A percentile compares a stretch with the other conserved stretches of the same genome.
These are phyloP conservation scores for Infundibulicybe gibba DNA, from an alignment of 768 basidiomycete species.

Conservation along the genomic window DNA sequence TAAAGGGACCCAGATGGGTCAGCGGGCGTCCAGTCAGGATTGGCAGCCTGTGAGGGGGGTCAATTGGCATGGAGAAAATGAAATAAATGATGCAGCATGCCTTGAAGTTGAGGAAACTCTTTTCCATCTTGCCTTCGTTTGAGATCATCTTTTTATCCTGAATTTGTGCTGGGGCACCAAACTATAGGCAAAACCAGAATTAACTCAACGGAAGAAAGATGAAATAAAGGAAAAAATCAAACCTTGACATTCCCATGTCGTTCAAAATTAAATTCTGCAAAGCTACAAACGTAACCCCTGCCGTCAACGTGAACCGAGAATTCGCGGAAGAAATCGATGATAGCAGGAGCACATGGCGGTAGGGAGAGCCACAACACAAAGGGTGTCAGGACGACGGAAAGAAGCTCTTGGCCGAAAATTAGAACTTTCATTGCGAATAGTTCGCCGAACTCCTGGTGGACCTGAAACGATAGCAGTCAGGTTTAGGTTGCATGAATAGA, in stretches of 20 bases:
- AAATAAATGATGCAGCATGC: conserved; percentile 23
- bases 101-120: conserved; percentile 94
- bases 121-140: conserved; percentile 98
- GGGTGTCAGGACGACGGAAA: conserved; percentile 91
- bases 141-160: conserved; percentile 76
- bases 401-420: conserved; percentile 83
- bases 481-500: background rate
- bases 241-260: conserved; percentile 91
- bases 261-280: conserved; percentile 98
- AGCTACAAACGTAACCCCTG: conserved; percentile 94
- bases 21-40: conserved; percentile 92
- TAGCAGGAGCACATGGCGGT: conserved; percentile 82
- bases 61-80: background rate
- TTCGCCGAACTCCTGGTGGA: conserved; percentile 87
- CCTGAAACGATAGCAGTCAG: conserved; percentile 34
- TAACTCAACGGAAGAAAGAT: background rate
- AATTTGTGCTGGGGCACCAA: conserved; percentile 75
- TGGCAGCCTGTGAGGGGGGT: conserved; percentile 57
- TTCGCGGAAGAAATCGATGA: conserved; percentile 98
- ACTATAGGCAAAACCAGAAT: conserved; percentile 35
- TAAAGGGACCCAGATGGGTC: conserved; percentile 92
- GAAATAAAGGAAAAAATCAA: conserved; percentile 10
- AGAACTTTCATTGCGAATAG: conserved; percentile 92
- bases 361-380: conserved; percentile 93
- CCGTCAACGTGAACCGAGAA: conserved; percentile 97